Evolutionary conservation across 116 monocot genomes (phyloP), one percentile per base, ranked within the genome.

Genomic region (Posidonia oceanica): DNA sequence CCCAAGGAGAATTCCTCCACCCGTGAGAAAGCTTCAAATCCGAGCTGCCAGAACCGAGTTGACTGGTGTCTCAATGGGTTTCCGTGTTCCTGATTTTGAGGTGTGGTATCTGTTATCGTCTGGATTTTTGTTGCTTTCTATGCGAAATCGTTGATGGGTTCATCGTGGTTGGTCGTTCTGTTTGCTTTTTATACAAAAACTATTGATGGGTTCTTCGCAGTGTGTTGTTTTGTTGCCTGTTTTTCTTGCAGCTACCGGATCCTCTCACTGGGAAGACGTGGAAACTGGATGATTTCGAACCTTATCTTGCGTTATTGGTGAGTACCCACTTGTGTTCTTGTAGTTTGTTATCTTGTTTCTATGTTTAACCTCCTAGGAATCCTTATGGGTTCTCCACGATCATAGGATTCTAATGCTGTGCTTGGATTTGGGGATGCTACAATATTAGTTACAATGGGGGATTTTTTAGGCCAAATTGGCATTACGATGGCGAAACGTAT

Each of bases 231-330:
- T 44, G 18, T 69, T 70, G 48, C 38, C 39, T 2, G 3, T 54
- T 23, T 77, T 67, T 29, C 29, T 12, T n/a, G 60, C 82, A 98
- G 97, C 89, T 98, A 59, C 84, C 85, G 55, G 97, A 98, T 83
- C 93, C 97, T 23, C 61, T 98, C 75, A 89, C 89, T 0, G 87
- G 87, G 62, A 92, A 85, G 70, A 72, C 80, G 7, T 89, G 89
- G 87, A 87, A 69, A 21, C 64, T 98, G 79, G 97, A 93, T 59
- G 97, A 98, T 51, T 92, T 98, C 73, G 87, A 98, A 61, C 58
- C 80, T 39, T 78, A 79, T 72, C 93, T 93, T 74, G 90, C 89
- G 17, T 62, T 98, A 44, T 75, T 98, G 85, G 97, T 96, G 57
- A 72, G 41, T 57, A 40, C 1, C 48, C 48, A 12, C 12, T 7